These are phyloP conservation scores for Anisogramma anomala DNA, from an alignment of 2,329 filamentous ascomycete species.

Conservation along the genomic window DNA sequence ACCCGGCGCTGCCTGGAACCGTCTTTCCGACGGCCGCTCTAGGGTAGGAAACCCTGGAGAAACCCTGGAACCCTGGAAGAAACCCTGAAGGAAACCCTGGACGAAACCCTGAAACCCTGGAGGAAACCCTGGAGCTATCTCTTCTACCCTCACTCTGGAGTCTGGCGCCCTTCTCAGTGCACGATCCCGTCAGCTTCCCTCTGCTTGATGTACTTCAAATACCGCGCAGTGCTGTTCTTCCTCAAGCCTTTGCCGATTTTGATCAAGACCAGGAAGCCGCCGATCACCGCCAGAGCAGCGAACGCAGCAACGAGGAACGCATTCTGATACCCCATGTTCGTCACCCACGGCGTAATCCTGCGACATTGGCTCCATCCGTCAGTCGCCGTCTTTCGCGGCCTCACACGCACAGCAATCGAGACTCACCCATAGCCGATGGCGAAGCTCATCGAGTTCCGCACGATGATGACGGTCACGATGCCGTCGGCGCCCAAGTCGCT, in stretches of 20 bases:
- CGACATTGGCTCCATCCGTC: too few species aligned
- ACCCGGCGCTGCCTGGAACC: too few species aligned
- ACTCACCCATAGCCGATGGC: slow-evolving; percentile 25
- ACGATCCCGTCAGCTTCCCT: neutral
- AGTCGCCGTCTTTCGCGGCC: neutral
- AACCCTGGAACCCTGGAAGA: too few species aligned
- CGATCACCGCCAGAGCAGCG: neutral
- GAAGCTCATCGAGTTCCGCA: slow-evolving; percentile 29
- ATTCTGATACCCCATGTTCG: neutral
- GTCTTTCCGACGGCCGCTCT: too few species aligned
- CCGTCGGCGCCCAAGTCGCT: slow-evolving; percentile 21
- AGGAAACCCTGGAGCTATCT: too few species aligned
- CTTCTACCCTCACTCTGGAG: too few species aligned
- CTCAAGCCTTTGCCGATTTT: neutral
- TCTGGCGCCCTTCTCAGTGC: slow-evolving; percentile 2
- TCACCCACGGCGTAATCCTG: neutral
- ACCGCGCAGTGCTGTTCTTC: neutral
- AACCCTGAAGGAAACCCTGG: too few species aligned
- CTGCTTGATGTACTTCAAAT: neutral
- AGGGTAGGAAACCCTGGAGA: too few species aligned
- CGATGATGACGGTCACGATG: slow-evolving; percentile 22
- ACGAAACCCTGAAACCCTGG: too few species aligned
- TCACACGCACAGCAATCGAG: neutral
- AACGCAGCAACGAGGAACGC: neutral
- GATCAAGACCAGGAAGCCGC: neutral